phyloP scores from a whole-genome alignment of 2,329 filamentous ascomycete genomes.

The Aspergillus ochraceoroseus region DNA sequence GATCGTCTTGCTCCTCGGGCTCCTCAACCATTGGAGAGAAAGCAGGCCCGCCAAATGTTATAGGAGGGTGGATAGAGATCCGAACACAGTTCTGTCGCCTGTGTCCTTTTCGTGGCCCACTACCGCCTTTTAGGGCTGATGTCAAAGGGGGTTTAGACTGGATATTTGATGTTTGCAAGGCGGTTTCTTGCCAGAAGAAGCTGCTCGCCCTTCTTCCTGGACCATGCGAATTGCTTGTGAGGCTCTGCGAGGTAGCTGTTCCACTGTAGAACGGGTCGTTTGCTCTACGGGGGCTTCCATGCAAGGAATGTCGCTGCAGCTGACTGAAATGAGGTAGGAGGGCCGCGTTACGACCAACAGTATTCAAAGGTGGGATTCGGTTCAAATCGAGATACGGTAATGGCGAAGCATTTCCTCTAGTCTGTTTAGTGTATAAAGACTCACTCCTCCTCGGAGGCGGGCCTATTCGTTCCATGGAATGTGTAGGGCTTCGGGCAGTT shows the following conservation, averaged over 20 bases:
- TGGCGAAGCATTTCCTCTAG: slow-evolving; percentile 17
- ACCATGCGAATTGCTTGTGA: slow-evolving; percentile 19
- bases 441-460: slow-evolving; percentile 30
- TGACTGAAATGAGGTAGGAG: slow-evolving; percentile 25
- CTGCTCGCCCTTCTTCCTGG: slow-evolving; percentile 18
- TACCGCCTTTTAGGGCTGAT: slow-evolving; percentile 34
- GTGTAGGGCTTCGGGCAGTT: slow-evolving; percentile 31
- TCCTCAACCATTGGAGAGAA: slow-evolving; percentile 38
- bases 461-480: slow-evolving; percentile 24
- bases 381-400: slow-evolving; percentile 18
- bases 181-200: slow-evolving; percentile 19
- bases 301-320: slow-evolving; percentile 24
- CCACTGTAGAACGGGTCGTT: slow-evolving; percentile 29
- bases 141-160: slow-evolving; percentile 24
- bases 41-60: slow-evolving; percentile 31
- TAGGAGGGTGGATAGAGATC: slow-evolving; percentile 38
- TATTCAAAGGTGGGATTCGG: slow-evolving; percentile 14
- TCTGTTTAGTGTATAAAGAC: slow-evolving; percentile 26
- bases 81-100: slow-evolving; percentile 43
- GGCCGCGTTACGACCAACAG: slow-evolving; percentile 9
- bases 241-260: slow-evolving; percentile 17
- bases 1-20: slow-evolving; percentile 32
- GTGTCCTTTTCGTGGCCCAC: slow-evolving; percentile 38
- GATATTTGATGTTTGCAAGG: slow-evolving; percentile 22
- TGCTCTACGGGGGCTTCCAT: slow-evolving; percentile 20